Conservation (phyloP, 768 basidiomycete species). For the Suillus discolor region DNA sequence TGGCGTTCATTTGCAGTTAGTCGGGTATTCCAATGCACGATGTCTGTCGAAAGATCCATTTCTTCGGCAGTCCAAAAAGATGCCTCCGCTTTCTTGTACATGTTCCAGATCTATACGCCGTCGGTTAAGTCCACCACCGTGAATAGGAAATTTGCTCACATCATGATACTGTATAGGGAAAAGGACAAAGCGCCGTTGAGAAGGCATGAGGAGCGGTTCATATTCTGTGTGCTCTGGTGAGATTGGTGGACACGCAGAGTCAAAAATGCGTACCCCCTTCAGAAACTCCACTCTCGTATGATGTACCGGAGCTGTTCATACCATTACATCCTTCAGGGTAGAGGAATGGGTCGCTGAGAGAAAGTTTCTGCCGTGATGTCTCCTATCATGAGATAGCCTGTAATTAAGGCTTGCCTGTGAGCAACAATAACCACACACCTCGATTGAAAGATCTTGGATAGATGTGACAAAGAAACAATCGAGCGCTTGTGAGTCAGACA, state of each 20-base stretch:
- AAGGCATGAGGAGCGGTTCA: conserved; percentile 77
- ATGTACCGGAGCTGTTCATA: background rate
- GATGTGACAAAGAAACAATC: background rate
- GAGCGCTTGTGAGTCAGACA: background rate
- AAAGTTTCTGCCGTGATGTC: background rate
- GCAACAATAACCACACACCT: background rate
- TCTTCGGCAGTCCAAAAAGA: conserved; percentile 95
- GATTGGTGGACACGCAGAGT: background rate
- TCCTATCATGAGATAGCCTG: background rate
- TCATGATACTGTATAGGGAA: conserved; percentile 92
- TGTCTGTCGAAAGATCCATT: conserved; percentile 86
- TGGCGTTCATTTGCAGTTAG: conserved; percentile 82
- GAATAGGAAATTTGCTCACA: conserved; percentile 44
- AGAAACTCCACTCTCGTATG: background rate
- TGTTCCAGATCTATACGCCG: conserved; percentile 77
- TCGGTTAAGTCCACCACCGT: background rate
- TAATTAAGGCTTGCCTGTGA: background rate
- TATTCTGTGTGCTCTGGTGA: background rate
- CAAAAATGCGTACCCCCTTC: background rate
- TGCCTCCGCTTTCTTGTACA: conserved; percentile 95
- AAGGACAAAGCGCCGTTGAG: conserved; percentile 77
- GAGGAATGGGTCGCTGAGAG: background rate
- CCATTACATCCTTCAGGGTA: background rate
- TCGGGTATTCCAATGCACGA: conserved; percentile 81
- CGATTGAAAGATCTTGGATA: background rate